These are phyloP conservation scores for Globisporangium okanoganense DNA, from an alignment of 352 stramenopile species.

Conservation along the genomic window DNA sequence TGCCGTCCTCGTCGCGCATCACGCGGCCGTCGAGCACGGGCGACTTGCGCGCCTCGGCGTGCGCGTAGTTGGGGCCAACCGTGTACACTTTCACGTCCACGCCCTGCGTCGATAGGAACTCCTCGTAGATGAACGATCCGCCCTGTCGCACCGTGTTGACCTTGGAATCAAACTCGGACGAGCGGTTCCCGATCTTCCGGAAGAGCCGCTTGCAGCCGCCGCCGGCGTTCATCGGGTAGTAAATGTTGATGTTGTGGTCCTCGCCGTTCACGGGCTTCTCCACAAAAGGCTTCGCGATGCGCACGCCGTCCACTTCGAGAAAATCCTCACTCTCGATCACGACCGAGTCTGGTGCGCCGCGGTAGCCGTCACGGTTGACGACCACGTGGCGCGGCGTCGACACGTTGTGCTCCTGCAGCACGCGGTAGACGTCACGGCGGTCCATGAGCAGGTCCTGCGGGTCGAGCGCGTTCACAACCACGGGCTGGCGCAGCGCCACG, in stretches of 20 bases:
- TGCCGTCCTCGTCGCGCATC: conserved; percentile 94
- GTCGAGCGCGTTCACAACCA: conserved; percentile 97
- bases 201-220: conserved; percentile 99
- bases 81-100: conserved; percentile 99
- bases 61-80: conserved; percentile 97
- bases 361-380: conserved; percentile 92
- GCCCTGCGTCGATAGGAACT: conserved; percentile 98
- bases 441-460: conserved; percentile 96
- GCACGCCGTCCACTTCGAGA: conserved; percentile 89
- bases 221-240: conserved; percentile 98
- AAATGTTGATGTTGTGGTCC: conserved; percentile 99
- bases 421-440: conserved; percentile 92
- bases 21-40: conserved; percentile 99
- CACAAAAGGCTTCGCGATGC: conserved; percentile 99
- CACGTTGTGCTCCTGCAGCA: conserved; percentile 92
- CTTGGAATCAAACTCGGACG: conserved; percentile 94
- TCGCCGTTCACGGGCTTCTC: conserved; percentile 99
- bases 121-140: conserved; percentile 97
- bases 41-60: conserved; percentile 99
- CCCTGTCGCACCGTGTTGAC: conserved; percentile 91
- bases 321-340: conserved; percentile 75
- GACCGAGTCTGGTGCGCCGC: conserved; percentile 29
- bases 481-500: conserved; percentile 91
- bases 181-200: conserved; percentile 94
- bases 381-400: conserved; percentile 94